These are phyloP conservation scores for Lecanicillium sp. DNA, from an alignment of 2,329 filamentous ascomycete genomes.

Conservation along the genomic window DNA sequence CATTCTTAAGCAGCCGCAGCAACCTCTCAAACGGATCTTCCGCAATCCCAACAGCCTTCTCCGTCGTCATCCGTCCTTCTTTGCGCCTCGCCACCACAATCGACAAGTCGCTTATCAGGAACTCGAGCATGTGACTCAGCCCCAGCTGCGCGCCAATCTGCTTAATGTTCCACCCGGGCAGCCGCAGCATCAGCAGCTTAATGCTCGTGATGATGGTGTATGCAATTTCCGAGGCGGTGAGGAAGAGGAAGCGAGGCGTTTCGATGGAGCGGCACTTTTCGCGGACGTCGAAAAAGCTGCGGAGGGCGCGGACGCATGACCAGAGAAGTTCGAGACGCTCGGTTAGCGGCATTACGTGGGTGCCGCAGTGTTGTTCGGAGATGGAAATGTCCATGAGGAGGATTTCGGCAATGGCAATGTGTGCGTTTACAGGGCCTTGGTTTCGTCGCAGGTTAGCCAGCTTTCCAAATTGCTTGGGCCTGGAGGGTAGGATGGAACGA, in stretches of 20 bases:
- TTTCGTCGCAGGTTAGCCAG: too few species aligned
- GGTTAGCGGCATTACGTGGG: conserved; percentile 22
- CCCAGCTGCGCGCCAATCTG: conserved; percentile 13
- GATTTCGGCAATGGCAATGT: conserved; percentile 35
- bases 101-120: conserved; percentile 21
- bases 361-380: conserved; percentile 25
- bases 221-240: conserved; percentile 38
- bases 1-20: conserved; percentile 20
- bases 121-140: conserved; percentile 14
- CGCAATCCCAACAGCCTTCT: conserved; percentile 8
- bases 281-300: conserved; percentile 30
- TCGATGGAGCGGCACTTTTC: conserved; percentile 22
- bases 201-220: conserved; percentile 37
- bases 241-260: conserved; percentile 31
- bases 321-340: conserved; percentile 38
- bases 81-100: conserved; percentile 21
- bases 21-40: conserved; percentile 25
- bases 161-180: conserved; percentile 37
- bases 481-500: conserved; percentile 8
- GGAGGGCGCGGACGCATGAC: conserved; percentile 32
- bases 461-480: too few species aligned
- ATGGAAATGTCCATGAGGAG: conserved; percentile 39
- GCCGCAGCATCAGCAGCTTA: conserved; percentile 35
- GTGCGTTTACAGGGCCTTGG: conserved; percentile 32
- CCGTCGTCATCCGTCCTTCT: conserved; percentile 13